Base-by-base conservation (phyloP, 306 rosid species). In the Ochetophila trinervis region DNA sequence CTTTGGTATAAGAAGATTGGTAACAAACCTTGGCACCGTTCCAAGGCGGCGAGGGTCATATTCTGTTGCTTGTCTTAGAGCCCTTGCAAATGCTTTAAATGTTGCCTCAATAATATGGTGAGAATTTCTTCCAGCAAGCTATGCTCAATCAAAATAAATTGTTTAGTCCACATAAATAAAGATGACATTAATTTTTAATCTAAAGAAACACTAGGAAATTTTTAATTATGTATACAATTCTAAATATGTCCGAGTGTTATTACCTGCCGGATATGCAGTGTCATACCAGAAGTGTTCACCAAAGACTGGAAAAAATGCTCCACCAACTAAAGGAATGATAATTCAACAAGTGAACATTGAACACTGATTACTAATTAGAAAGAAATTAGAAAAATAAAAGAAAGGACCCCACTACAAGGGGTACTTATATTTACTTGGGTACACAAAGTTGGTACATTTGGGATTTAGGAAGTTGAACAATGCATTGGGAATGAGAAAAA, bases 31-130 rank as follows among this genome's bases (percentile, higher is more conserved):
- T 71, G 96, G 96, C 55, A 93, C 76, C 6, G 88, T 84, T 71
- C 91, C 96, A 8, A 10, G 84, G 49, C 96, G 96, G 60, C 96
- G 94, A 23, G 86, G 83, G 54, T 93, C 98, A 72, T 76, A 76
- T 78, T 83, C 91, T 30, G 95, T 84, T 42, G 97, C 99, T 86
- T 86, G 96, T 71, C 96, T 77, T 59, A 93, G 91, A 80, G 99
- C 96, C 79, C 99, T 84, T 17, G 97, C 96, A 87, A 93, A 90
- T 60, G 94, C 99, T 81, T 93, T 93, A 80, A 90, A 93, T 55
- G 99, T 90, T 64, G 99, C 99, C 76, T 93, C 97, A 60, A 90
- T 83, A 52, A 93, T 87, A 83, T 93, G 99, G 82, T 93, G 99
- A 55, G 99, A 90, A 74, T 93, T 93, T 70, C 63, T 81, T 69